Evolutionary conservation across 441 rosid species (phyloP).

Genomic region (Syzygium malaccense): DNA sequence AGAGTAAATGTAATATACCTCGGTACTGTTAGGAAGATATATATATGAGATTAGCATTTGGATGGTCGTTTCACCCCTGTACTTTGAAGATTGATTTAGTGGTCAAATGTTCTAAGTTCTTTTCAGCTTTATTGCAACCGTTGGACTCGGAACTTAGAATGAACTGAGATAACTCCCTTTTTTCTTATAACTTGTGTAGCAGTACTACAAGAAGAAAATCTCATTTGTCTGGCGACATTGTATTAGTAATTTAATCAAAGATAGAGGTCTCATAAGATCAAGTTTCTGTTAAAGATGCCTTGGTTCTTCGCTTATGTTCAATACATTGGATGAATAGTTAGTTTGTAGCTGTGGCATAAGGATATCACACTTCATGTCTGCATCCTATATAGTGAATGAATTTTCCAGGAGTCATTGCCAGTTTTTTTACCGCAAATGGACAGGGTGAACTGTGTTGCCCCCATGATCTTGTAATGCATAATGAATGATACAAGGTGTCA

Average conservation of each 20-base stretch:
- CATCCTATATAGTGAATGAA: neutral
- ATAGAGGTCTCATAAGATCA: neutral
- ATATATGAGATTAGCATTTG: slow-evolving; percentile 20
- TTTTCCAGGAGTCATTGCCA: neutral
- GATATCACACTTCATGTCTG: neutral
- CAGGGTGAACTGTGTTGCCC: neutral
- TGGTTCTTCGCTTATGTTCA: neutral
- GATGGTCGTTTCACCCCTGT: neutral
- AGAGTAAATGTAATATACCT: slow-evolving; percentile 57
- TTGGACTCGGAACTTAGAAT: neutral
- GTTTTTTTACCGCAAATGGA: neutral
- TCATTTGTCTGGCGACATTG: neutral
- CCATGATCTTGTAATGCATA: neutral
- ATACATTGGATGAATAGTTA: neutral
- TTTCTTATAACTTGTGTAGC: neutral
- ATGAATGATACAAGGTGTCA: neutral
- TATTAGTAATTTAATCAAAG: neutral
- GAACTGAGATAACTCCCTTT: neutral
- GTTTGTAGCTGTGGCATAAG: neutral
- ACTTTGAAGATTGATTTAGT: neutral
- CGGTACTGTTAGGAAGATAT: slow-evolving; percentile 28
- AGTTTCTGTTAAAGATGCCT: neutral
- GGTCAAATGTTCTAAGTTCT: neutral
- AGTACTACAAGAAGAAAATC: neutral
- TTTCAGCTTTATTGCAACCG: neutral